phyloP scores from a whole-genome alignment of 2,329 filamentous ascomycete species.

The Dendrostoma leiphaemia region DNA sequence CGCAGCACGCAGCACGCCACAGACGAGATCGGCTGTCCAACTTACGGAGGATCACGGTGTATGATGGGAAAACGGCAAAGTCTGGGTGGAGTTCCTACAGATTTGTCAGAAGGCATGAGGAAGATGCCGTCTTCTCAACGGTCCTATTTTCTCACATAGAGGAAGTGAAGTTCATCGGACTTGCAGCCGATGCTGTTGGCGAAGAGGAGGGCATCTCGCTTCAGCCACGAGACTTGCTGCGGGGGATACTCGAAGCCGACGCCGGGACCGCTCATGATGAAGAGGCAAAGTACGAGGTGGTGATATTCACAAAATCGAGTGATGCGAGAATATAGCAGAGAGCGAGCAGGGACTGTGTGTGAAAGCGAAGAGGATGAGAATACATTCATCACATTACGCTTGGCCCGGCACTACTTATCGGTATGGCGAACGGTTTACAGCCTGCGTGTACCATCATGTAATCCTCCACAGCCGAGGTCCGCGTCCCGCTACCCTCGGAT shows the following conservation, averaged over 20 bases:
- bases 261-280: slow-evolving; percentile 48
- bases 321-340: no score
- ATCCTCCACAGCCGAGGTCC: slow-evolving; percentile 16
- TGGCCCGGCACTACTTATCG: not conserved
- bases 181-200: slow-evolving; percentile 83
- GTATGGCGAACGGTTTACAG: not conserved
- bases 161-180: slow-evolving; percentile 85
- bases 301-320: slow-evolving; percentile 13
- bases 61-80: slow-evolving; percentile 87
- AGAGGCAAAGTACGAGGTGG: not conserved
- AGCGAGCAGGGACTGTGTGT: not conserved
- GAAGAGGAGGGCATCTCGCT: slow-evolving; percentile 86
- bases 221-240: slow-evolving; percentile 76
- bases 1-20: no score
- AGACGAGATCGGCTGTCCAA: no score
- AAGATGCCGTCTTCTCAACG: not conserved
- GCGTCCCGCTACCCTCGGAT: slow-evolving; percentile 1
- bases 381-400: not conserved
- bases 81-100: slow-evolving; percentile 78
- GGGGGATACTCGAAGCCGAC: slow-evolving; percentile 78
- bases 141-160: slow-evolving; percentile 64
- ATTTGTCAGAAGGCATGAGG: not conserved
- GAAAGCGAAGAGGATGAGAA: not conserved
- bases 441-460: not conserved
- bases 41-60: slow-evolving; percentile 75